phyloP scores from a whole-genome alignment of 495 filamentous ascomycete genomes.

The Neurospora sp. region DNA sequence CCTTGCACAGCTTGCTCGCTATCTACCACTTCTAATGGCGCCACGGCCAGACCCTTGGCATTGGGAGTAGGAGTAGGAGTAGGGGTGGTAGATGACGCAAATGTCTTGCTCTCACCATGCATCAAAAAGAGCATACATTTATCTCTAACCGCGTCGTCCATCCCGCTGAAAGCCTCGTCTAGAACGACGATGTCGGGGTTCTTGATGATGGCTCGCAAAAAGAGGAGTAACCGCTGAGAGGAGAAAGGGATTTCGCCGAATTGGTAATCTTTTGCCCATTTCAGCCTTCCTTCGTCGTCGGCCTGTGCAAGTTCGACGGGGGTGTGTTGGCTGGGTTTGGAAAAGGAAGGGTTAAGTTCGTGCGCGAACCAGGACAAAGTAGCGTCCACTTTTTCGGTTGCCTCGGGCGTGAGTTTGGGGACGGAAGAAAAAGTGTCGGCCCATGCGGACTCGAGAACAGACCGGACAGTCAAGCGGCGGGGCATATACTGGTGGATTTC shows the following conservation, averaged over 20 bases:
- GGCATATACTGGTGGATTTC: slow-evolving; percentile 94
- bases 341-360: slow-evolving; percentile 51
- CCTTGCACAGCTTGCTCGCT: slow-evolving; percentile 29
- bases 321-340: background rate
- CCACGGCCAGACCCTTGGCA: background rate
- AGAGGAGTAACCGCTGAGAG: slow-evolving; percentile 74
- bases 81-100: slow-evolving; percentile 2
- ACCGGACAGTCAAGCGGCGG: slow-evolving; percentile 59
- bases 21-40: slow-evolving; percentile 22
- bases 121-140: slow-evolving; percentile 74
- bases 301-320: slow-evolving; percentile 1
- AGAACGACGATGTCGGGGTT: slow-evolving; percentile 81
- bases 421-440: slow-evolving; percentile 72
- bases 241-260: slow-evolving; percentile 71
- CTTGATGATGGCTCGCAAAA: slow-evolving; percentile 74
- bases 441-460: slow-evolving; percentile 74
- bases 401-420: slow-evolving; percentile 48
- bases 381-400: slow-evolving; percentile 48
- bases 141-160: slow-evolving; percentile 72
- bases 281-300: slow-evolving; percentile 20
- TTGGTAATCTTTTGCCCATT: slow-evolving; percentile 57
- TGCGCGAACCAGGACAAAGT: slow-evolving; percentile 61
- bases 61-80: background rate
- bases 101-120: slow-evolving; percentile 40
- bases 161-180: slow-evolving; percentile 87